Conservation (phyloP, 2,329 filamentous ascomycete genomes). For the Rhinocladiella similis region DNA sequence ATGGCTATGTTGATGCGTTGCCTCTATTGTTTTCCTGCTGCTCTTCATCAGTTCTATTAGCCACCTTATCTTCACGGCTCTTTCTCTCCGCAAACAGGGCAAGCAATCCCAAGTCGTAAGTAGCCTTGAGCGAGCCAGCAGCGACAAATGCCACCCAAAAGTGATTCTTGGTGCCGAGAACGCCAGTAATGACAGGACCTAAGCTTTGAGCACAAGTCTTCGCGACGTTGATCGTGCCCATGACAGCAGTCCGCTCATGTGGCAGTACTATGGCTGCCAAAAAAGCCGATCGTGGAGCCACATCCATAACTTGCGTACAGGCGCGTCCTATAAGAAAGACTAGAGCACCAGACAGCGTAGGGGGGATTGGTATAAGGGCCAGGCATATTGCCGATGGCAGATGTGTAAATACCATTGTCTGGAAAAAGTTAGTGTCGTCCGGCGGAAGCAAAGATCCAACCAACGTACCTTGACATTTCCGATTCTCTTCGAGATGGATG, state of each 20-base stretch:
- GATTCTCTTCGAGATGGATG: conserved; percentile 56
- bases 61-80: conserved; percentile 12
- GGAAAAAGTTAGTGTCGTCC: conserved; percentile 29
- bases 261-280: conserved; percentile 66
- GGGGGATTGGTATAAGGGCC: conserved; percentile 59
- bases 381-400: conserved; percentile 63
- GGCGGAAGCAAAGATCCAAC: neutral
- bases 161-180: conserved; percentile 52
- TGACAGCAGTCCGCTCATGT: conserved; percentile 66
- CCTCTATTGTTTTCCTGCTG: neutral
- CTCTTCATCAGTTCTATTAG: conserved; percentile 9
- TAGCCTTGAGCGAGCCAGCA: conserved; percentile 54
- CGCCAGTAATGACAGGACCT: conserved; percentile 57
- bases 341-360: conserved; percentile 52
- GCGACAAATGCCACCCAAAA: conserved; percentile 64
- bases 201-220: conserved; percentile 59
- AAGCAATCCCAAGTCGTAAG: conserved; percentile 60
- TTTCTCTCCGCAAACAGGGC: conserved; percentile 22
- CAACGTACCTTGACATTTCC: conserved; percentile 47
- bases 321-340: conserved; percentile 59
- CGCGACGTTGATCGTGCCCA: conserved; percentile 65
- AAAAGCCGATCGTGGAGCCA: conserved; percentile 64
- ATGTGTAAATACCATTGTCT: conserved; percentile 65
- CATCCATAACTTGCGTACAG: conserved; percentile 68
- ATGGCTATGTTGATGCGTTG: neutral